Conservation (phyloP, 805 yeast genomes). For the Komagataella phaffii region DNA sequence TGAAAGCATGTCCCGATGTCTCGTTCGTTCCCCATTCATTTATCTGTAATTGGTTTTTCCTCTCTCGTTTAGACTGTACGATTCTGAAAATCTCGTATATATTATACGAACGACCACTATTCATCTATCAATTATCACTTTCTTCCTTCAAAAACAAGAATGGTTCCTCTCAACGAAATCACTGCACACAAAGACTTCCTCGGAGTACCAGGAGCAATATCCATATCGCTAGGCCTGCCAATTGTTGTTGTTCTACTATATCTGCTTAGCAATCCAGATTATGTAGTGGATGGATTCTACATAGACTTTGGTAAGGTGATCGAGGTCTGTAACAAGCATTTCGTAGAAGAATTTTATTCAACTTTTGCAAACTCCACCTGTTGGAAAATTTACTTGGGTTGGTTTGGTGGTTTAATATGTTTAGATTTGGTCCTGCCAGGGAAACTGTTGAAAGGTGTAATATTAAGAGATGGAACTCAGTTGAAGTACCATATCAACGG, state of each 20-base stretch:
- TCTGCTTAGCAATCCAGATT: constrained; percentile 45
- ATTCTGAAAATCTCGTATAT: constrained; percentile 3
- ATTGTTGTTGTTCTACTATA: constrained; percentile 43
- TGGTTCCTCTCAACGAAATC: constrained; percentile 43
- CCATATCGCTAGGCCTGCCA: constrained; percentile 58
- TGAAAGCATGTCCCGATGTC: no score
- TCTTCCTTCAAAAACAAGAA: neutral
- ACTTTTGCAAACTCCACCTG: constrained; percentile 23
- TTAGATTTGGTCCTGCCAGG: constrained; percentile 78
- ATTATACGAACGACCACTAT: neutral
- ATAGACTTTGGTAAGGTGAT: constrained; percentile 25
- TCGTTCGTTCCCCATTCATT: neutral
- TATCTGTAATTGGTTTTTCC: neutral
- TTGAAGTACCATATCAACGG: constrained; percentile 80
- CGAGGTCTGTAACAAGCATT: constrained; percentile 6
- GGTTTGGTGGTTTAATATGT: constrained; percentile 58
- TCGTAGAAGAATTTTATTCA: constrained; percentile 10
- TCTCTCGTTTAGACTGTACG: constrained; percentile 4
- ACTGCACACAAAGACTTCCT: constrained; percentile 65
- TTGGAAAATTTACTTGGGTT: constrained; percentile 52
- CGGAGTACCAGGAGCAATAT: constrained; percentile 65
- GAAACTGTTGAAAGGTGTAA: constrained; percentile 44
- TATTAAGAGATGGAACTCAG: constrained; percentile 61
- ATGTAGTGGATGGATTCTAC: constrained; percentile 33
- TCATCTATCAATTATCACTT: neutral